Conservation (phyloP, 2,329 filamentous ascomycete species). For the Fusarium papillatum region DNA sequence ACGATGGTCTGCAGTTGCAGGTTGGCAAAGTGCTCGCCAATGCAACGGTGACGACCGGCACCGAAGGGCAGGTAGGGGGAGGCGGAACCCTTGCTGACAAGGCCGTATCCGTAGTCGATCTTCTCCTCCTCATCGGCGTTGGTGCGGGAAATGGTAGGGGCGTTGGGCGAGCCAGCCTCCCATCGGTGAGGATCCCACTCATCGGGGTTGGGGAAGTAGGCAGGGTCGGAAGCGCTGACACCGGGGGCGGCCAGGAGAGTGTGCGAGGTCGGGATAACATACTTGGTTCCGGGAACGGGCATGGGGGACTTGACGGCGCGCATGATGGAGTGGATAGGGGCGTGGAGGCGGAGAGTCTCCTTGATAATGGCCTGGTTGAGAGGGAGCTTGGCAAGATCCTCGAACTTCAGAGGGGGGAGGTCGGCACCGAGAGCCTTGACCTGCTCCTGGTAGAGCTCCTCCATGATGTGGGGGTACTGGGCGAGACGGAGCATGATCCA, state of each 20-base stretch:
- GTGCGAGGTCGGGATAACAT: constrained; percentile 84
- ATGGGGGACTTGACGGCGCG: constrained; percentile 92
- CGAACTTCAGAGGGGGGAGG: constrained; percentile 81
- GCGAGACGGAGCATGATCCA: constrained; percentile 91
- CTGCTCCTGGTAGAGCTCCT: constrained; percentile 90
- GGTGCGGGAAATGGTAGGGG: constrained; percentile 59
- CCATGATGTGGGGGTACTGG: constrained; percentile 80
- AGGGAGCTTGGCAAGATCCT: constrained; percentile 82
- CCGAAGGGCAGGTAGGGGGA: constrained; percentile 96
- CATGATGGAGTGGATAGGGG: constrained; percentile 95
- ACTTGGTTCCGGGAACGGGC: constrained; percentile 85
- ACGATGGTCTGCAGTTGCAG: constrained; percentile 90
- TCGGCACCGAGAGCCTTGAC: constrained; percentile 78
- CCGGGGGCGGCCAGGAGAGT: constrained; percentile 88
- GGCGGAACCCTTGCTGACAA: constrained; percentile 90
- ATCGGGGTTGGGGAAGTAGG: constrained; percentile 86
- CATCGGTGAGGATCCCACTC: constrained; percentile 94
- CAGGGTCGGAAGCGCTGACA: constrained; percentile 78
- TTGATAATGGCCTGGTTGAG: constrained; percentile 90
- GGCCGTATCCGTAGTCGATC: constrained; percentile 93
- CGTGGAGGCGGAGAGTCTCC: constrained; percentile 91
- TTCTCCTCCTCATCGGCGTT: constrained; percentile 79
- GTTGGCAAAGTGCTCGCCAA: constrained; percentile 97
- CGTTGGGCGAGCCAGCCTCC: constrained; percentile 75
- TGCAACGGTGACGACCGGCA: constrained; percentile 92